Evolutionary conservation across 352 stramenopile genomes (phyloP), one percentile per base, ranked within the genome.

Genomic region (Halophytophthora batemanensis): DNA sequence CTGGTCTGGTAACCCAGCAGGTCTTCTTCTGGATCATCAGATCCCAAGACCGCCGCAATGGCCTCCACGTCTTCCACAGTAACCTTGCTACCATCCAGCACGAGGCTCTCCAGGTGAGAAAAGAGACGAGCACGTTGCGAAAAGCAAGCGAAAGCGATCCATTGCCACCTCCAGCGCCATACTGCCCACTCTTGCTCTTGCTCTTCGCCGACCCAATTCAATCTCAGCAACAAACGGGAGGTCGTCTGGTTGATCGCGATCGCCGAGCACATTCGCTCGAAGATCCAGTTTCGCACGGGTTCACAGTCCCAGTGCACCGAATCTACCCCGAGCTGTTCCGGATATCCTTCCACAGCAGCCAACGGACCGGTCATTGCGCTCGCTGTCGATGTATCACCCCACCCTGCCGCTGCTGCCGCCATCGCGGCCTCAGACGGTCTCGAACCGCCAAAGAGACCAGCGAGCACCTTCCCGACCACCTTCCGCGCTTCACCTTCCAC

Each of bases 61-160:
- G 59, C 44, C 10, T 68, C 28, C 19, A 68, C 59, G 1, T 38
- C 48, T n/a, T 57, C 39, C 1, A 18, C 21, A 14, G 59, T 68
- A 40, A 68, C 53, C 2, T 56, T 43, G 38, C 38, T 48, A 22
- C 59, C 64, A 39, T 36, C 44, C 37, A 68, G 44, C 21, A 18
- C 52, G 22, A 68, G 55, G 5, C 45, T 64, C 46, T 64, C 34
- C 13, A 68, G 45, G 1, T 35, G 37, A 14, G 59, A 68, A 35
- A 60, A 45, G 10, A 68, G 54, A 1, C 59, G 59, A 33, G 59
- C 53, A 53, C 53, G 63, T 45, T 68, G 53, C 23, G 59, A 68
- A 22, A 64, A 68, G 19, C 53, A 68, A 17, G 59, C 59, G 23
- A 64, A 68, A 7, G 41, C 36, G 17, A 67, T 53, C 59, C 59